Evolutionary conservation across 768 basidiomycete genomes (phyloP), one percentile per base, ranked within the genome.

Genomic region (Mycena sanguinolenta): DNA sequence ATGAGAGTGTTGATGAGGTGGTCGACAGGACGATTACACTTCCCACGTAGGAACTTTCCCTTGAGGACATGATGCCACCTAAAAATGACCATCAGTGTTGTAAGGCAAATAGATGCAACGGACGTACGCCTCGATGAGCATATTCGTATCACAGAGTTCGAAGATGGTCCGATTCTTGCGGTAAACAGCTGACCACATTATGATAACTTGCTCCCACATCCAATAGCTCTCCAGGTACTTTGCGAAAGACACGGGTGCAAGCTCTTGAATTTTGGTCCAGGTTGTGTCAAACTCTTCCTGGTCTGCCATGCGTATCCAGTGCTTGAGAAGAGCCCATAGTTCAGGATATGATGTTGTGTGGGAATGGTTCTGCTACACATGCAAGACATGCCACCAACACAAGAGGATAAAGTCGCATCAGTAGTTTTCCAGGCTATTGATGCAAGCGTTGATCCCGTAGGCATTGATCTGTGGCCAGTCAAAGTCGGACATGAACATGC

Each of bases 1-100:
- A 59, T 13, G 14, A 59, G 58, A 13, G 38, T 59, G 58, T 39
- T 59, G 36, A 59, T 42, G 25, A 59, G 58, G 28, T 59, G 58
- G 38, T 59, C 58, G 0, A 59, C 14, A 2, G 23, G 39, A 4
- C 58, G 25, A 23, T 59, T 59, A 23, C 39, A n/a, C 39, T 44
- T 59, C 23, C 39, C 39, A 6, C 19, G 38, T 25, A 54, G 32
- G 21, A 54, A 54, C 32, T 54, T 54, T 8, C 53, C 39, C 39
- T 42, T 42, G 39, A 42, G 39, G 39, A 42, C 39, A 17, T 42
- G 39, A 42, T 42, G 39, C 39, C 39, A 42, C 12, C 39, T 42
- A 17, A 17, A 42, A 17, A 17, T 17, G 16, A 9, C 19, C 39
- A 42, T 42, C 39, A 42, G 39, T 42, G 4, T 19, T 6, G 1